Evolutionary conservation across 2,329 filamentous ascomycete genomes (phyloP).

Genomic region (Hymenoscyphus linearis): DNA sequence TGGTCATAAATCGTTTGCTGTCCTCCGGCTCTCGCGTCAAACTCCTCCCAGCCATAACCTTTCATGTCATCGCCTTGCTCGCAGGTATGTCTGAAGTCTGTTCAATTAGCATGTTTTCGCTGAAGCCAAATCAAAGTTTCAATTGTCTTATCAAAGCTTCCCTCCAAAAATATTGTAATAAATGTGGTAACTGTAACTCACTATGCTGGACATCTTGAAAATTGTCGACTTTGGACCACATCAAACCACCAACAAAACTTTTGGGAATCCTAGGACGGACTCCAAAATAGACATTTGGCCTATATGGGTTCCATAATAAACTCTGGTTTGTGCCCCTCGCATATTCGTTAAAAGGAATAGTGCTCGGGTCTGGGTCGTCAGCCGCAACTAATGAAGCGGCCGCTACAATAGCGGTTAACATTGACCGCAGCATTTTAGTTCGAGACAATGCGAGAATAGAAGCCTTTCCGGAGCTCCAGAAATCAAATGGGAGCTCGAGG

Average conservation of each 20-base stretch:
- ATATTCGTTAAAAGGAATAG: conserved; percentile 33
- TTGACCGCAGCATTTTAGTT: conserved; percentile 21
- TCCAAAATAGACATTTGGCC: conserved; percentile 91
- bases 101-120: conserved; percentile 13
- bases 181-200: conserved; percentile 39
- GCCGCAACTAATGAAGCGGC: conserved; percentile 20
- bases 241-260: conserved; percentile 73
- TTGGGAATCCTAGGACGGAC: conserved; percentile 76
- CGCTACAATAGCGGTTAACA: conserved; percentile 8
- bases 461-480: conserved; percentile 22
- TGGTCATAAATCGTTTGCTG: conserved; percentile 87
- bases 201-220: conserved; percentile 71
- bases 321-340: conserved; percentile 62
- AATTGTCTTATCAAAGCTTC: conserved; percentile 1
- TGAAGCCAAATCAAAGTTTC: neutral
- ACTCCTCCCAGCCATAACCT: conserved; percentile 97
- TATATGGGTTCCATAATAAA: conserved; percentile 92
- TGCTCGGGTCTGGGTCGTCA: conserved; percentile 26
- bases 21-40: conserved; percentile 82
- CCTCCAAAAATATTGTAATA: neutral
- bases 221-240: conserved; percentile 84
- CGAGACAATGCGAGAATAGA: conserved; percentile 13
- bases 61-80: conserved; percentile 92
- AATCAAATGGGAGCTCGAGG: conserved; percentile 15
- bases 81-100: conserved; percentile 88